phyloP scores from a whole-genome alignment of 2,329 filamentous ascomycete species.

The Sphaerulina populicola region DNA sequence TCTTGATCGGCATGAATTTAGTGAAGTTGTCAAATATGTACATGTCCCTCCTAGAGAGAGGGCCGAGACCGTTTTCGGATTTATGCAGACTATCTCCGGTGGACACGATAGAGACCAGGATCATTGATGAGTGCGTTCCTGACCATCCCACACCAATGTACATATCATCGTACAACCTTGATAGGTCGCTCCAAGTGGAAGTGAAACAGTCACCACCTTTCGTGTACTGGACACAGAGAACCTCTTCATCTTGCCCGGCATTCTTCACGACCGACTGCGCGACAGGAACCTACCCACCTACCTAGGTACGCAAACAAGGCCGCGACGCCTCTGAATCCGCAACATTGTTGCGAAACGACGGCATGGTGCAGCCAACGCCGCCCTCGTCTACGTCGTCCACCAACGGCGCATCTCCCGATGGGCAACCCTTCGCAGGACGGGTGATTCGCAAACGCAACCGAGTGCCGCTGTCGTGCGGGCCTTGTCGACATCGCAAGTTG shows the following conservation, averaged over 20 bases:
- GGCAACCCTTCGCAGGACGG: conserved; percentile 50
- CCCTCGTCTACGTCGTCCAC: conserved; percentile 69
- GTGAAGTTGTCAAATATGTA: too few species aligned
- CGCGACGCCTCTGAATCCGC: neutral
- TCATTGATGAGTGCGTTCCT: too few species aligned
- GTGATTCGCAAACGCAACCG: conserved; percentile 88
- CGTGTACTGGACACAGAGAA: too few species aligned
- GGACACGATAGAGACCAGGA: too few species aligned
- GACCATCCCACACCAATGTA: too few species aligned
- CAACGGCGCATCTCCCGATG: conserved; percentile 69
- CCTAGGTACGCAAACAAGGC: neutral
- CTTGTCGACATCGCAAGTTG: conserved; percentile 87
- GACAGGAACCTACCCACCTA: neutral
- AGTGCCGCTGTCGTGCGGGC: conserved; percentile 82
- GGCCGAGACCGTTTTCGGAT: too few species aligned
- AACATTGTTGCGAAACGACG: neutral
- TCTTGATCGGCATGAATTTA: too few species aligned
- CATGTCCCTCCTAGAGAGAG: too few species aligned
- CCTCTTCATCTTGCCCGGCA: neutral
- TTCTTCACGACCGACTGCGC: neutral
- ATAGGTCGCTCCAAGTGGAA: too few species aligned
- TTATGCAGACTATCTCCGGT: too few species aligned
- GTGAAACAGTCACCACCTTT: too few species aligned
- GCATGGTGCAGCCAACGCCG: conserved; percentile 51
- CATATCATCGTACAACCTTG: too few species aligned